These are phyloP conservation scores for Magnusiomyces suaveolens DNA, from an alignment of 1,139 yeast species.

Conservation along the genomic window DNA sequence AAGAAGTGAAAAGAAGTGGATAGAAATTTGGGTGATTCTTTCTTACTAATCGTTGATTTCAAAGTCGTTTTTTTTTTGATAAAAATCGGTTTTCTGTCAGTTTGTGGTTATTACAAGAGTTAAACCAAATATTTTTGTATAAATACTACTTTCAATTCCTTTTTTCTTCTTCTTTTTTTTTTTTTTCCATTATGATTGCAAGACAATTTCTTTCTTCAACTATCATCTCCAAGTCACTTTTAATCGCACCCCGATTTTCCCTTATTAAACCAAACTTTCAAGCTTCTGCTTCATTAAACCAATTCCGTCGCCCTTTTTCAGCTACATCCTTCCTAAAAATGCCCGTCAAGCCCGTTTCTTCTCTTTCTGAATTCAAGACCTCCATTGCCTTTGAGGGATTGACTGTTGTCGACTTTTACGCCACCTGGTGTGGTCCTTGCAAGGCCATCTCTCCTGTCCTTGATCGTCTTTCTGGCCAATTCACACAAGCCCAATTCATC, in stretches of 20 bases:
- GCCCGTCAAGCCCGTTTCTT: constrained; percentile 33
- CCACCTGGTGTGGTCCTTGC: constrained; percentile 94
- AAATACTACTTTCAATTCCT: neutral
- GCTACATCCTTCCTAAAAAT: constrained; percentile 18
- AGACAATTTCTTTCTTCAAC: constrained; percentile 1
- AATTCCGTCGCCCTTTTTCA: constrained; percentile 4
- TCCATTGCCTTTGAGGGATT: constrained; percentile 50
- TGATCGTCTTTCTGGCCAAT: constrained; percentile 48
- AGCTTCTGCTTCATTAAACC: neutral
- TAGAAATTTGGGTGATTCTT: too few species aligned
- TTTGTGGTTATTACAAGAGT: too few species aligned
- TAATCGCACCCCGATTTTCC: too few species aligned
- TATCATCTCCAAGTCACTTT: too few species aligned
- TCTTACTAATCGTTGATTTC: too few species aligned
- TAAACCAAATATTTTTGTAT: neutral
- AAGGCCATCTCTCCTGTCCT: constrained; percentile 73
- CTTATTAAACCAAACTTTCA: too few species aligned
- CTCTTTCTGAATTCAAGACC: constrained; percentile 52
- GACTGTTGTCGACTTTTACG: constrained; percentile 74
- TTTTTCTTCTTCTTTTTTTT: constrained; percentile 4
- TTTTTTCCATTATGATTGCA: constrained; percentile 1
- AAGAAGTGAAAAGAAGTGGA: too few species aligned
- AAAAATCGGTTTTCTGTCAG: too few species aligned
- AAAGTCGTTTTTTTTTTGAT: too few species aligned
- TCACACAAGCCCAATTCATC: constrained; percentile 47